Evolutionary conservation across 768 basidiomycete species (phyloP).

Genomic region (Calvatia gigantea): DNA sequence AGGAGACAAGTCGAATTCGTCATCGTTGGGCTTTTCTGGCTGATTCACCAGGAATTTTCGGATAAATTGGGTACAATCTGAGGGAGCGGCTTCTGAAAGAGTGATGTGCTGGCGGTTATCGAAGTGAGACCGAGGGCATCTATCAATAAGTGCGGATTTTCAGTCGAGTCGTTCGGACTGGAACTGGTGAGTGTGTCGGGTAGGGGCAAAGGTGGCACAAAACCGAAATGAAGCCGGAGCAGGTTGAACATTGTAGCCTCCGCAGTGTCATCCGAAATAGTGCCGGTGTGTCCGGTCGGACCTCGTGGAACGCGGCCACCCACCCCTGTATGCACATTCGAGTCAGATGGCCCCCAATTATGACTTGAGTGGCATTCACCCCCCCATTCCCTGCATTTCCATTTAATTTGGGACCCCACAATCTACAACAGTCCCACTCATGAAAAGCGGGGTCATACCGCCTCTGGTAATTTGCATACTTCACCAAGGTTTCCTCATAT

Average conservation of each 20-base stretch:
- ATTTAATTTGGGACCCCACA: not conserved
- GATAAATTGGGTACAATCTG: not conserved
- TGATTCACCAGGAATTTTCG: not conserved
- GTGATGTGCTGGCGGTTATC: not conserved
- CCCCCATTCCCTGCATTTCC: not conserved
- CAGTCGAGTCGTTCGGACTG: too few relatives aligned
- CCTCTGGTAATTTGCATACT: not conserved
- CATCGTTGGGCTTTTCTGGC: not conserved
- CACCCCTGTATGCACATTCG: too few relatives aligned
- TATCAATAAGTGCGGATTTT: too few relatives aligned
- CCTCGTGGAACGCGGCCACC: too few relatives aligned
- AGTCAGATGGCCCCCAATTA: too few relatives aligned
- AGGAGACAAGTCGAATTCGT: not conserved
- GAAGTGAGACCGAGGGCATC: not conserved
- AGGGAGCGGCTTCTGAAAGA: not conserved
- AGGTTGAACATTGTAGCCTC: too few relatives aligned
- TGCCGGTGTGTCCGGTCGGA: too few relatives aligned
- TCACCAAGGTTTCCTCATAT: not conserved
- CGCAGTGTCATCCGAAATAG: too few relatives aligned
- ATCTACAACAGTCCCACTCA: constrained; percentile 8
- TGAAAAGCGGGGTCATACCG: constrained; percentile 2
- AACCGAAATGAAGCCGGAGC: too few relatives aligned
- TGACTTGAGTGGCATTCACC: not conserved
- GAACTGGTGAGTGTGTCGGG: too few relatives aligned
- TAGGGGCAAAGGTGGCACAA: too few relatives aligned